Base-by-base conservation (phyloP, 805 yeast species). In the Grigorovia humatica region DNA sequence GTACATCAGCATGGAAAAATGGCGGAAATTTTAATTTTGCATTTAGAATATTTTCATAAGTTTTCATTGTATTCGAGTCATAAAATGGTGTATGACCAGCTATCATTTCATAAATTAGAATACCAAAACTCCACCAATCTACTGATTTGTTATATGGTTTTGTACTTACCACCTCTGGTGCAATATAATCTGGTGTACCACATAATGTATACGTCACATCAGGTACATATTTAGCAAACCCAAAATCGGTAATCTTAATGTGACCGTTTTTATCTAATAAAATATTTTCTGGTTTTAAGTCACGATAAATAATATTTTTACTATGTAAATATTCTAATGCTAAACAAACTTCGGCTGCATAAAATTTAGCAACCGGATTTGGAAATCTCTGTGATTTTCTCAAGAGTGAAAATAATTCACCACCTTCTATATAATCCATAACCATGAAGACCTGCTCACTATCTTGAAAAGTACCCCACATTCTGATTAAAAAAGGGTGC, bases 391-490 rank as follows among this genome's bases (percentile, higher is more conserved):
- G 95, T 12, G 95, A 84, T 68, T 88, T 89, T 58, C 97, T 76
- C 58, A 90, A 74, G 57, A 90, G 72, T 1, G 93, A 81, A 64
- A 90, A 90, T 51, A 90, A 75, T 71, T 90, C 97, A 52, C 97
- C 97, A 58, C 97, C 97, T 72, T 90, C 97, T 55, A 89, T 84
- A 68, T 88, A 90, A 67, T 90, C 97, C 97, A 90, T 90, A 45
- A 90, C 89, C 95, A 90, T 88, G 66, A 89, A 90, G 52, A 90
- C 74, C 57, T 85, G 85, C 57, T 76, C 78, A 45, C 86, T 74
- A 71, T 90, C 97, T 70, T 90, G 97, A 70, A 85, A 90, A 0
- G 97, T 90, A 29, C 97, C 97, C 97, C 97, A 90, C 87, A 90
- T 84, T 61, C 96, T 78, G 54, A 88, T 86, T 51, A 90, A 76